Conservation (phyloP, 164 flowering plant genomes). For the Piper betle region DNA sequence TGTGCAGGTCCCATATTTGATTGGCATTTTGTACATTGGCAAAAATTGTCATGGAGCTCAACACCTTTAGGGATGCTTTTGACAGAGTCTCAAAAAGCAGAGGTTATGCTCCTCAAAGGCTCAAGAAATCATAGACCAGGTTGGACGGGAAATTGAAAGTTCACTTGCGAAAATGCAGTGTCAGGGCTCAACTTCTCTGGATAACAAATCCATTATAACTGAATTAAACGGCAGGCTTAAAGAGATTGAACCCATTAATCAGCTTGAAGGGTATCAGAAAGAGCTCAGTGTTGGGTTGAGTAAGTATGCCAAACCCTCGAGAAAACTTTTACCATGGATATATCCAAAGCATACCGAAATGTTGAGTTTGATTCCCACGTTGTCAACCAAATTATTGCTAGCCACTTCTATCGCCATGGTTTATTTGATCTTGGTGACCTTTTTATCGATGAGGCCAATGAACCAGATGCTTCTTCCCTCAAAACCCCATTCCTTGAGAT, state of each 20-base stretch:
- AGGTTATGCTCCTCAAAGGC: constrained; percentile 47
- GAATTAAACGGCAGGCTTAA: constrained; percentile 42
- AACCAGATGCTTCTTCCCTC: constrained; percentile 26
- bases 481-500: constrained; percentile 48
- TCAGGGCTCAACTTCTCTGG: constrained; percentile 15
- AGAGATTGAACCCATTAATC: constrained; percentile 33
- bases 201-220: constrained; percentile 24
- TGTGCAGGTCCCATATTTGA: not conserved
- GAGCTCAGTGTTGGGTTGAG: constrained; percentile 48
- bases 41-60: constrained; percentile 47
- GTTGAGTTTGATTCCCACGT: constrained; percentile 49
- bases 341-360: constrained; percentile 68
- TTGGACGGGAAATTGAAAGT: constrained; percentile 45
- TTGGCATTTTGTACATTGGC: not conserved
- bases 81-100: constrained; percentile 80
- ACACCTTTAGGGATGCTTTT: constrained; percentile 66
- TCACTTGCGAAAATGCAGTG: constrained; percentile 30
- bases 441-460: constrained; percentile 48
- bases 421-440: constrained; percentile 66
- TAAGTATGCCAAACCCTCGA: constrained; percentile 69
- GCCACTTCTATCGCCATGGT: constrained; percentile 67
- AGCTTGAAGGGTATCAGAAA: constrained; percentile 55
- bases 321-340: constrained; percentile 60
- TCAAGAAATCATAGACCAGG: constrained; percentile 57
- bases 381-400: constrained; percentile 52